Evolutionary conservation across 768 basidiomycete species (phyloP), one percentile per base, ranked within the genome.

Genomic region (Leccinum uliginosum): DNA sequence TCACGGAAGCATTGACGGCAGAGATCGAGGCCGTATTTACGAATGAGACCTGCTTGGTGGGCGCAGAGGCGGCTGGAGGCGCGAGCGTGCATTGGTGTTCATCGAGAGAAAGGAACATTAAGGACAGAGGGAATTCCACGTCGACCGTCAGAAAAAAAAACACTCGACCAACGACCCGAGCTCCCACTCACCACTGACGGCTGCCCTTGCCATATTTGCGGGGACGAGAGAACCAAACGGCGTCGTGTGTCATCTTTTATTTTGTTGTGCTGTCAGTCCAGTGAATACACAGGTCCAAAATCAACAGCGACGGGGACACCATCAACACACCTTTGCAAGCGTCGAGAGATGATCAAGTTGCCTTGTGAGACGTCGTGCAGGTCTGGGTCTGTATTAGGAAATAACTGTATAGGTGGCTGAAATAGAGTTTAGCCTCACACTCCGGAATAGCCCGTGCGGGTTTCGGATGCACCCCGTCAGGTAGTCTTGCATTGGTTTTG

Each of bases 211-310:
- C 94, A 78, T 67, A 96, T 76, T 91, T 96, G 75, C 93, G 85
- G 60, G 94, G 94, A 70, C 90, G 91, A 75, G 91, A 93, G 78
- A 93, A 94, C 93, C 94, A 97, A 78, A 97, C 86, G 68, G 93
- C 88, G 83, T 95, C 91, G 91, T 96, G 94, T 71, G 94, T 94
- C 94, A 96, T 97, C 78, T 84, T 87, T 93, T 90, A 93, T 93
- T 79, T 83, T 85, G 58, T 50, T 21, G 47, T 6, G 17, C 0
- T 50, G 58, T 47, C 23, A 4, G 8, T 51, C 26, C 26, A 27
- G 15, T 47, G 11, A 44, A 35, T 40, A 24, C 14, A 26, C 23
- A n/a, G 9, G n/a, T 38, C n/a, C 6, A n/a, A n/a, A n/a, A n/a
- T n/a, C n/a, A 21, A 48, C 14, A 4, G 29, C 30, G 51, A 53